Evolutionary conservation across 495 filamentous ascomycete species (phyloP), one percentile per base, ranked within the genome.

Genomic region (Lepraria neglecta): DNA sequence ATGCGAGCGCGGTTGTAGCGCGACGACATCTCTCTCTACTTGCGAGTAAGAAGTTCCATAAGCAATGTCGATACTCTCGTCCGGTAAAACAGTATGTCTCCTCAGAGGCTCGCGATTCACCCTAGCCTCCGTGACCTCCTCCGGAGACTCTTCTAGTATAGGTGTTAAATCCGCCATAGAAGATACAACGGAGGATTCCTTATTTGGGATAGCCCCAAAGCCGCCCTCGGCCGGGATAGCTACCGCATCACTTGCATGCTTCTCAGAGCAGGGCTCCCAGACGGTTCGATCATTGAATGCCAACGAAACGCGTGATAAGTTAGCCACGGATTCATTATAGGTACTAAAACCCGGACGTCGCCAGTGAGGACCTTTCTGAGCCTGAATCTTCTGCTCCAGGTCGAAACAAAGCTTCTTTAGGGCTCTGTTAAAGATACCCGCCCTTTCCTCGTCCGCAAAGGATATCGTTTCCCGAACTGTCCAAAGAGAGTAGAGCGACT

Each of bases 401-500:
- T 57, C 54, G 43, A 57, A 6, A 57, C 2, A 59, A 31, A 59
- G 19, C 47, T 59, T 59, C 42, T 46, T 50, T 31, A 59, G 27
- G 40, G 57, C 57, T 30, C 40, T 47, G 5, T 31, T 43, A 28
- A 59, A 59, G 19, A 46, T 43, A 43, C 46, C 40, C 46, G 57
- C 57, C 33, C 44, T 59, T 50, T 59, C 57, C 44, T 47, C 30
- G 42, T 43, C 46, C 19, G 40, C 46, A 45, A 59, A 59, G 46
- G 44, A 47, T 24, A 59, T 59, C 19, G 57, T 59, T 47, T 59
- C 57, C 46, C 46, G 44, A 46, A 59, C 42, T 59, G 57, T 59
- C 57, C 57, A 59, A 43, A 59, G 46, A 31, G 57, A 59, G 46
- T 59, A 59, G 40, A 59, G 45, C 44, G 57, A 48, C 57, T 59